Evolutionary conservation across 306 rosid genomes (phyloP).

Genomic region (Dryas alaskensis): DNA sequence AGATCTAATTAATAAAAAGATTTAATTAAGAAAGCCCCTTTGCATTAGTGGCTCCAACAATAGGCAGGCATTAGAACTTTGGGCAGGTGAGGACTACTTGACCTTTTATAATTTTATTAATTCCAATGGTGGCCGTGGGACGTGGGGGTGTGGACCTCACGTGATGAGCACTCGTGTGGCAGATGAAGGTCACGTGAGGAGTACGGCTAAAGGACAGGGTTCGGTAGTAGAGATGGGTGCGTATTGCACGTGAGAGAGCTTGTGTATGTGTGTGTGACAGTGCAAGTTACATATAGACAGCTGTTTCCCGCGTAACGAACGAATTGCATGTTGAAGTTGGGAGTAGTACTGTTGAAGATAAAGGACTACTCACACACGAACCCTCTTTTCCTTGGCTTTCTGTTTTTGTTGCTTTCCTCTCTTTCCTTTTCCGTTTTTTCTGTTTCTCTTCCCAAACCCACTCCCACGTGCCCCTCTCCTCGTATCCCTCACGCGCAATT

Average conservation of each 20-base stretch:
- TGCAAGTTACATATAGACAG: slow-evolving; percentile 13
- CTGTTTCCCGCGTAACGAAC: slow-evolving; percentile 37
- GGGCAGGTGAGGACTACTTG: slow-evolving; percentile 10
- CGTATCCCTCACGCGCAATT: not conserved
- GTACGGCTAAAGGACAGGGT: slow-evolving; percentile 37
- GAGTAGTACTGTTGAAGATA: not conserved
- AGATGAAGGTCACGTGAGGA: slow-evolving; percentile 29
- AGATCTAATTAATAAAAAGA: not conserved
- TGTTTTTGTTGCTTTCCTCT: slow-evolving; percentile 14
- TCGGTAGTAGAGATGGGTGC: slow-evolving; percentile 3
- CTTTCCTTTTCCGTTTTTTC: slow-evolving; percentile 22
- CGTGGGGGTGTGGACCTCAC: slow-evolving; percentile 15
- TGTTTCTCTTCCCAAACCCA: slow-evolving; percentile 5
- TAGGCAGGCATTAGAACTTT: not conserved
- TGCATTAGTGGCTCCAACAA: not conserved
- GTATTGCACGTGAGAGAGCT: slow-evolving; percentile 35
- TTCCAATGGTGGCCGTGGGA: not conserved
- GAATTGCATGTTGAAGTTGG: slow-evolving; percentile 15
- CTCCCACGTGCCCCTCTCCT: slow-evolving; percentile 9
- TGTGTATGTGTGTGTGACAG: not conserved
- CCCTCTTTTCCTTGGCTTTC: slow-evolving; percentile 6
- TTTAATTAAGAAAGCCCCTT: not conserved
- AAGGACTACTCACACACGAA: slow-evolving; percentile 2
- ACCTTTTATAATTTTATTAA: not conserved
- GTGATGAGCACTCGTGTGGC: slow-evolving; percentile 33